phyloP scores from a whole-genome alignment of 1,284 basidiomycete species.

The Trametes pubescens region DNA sequence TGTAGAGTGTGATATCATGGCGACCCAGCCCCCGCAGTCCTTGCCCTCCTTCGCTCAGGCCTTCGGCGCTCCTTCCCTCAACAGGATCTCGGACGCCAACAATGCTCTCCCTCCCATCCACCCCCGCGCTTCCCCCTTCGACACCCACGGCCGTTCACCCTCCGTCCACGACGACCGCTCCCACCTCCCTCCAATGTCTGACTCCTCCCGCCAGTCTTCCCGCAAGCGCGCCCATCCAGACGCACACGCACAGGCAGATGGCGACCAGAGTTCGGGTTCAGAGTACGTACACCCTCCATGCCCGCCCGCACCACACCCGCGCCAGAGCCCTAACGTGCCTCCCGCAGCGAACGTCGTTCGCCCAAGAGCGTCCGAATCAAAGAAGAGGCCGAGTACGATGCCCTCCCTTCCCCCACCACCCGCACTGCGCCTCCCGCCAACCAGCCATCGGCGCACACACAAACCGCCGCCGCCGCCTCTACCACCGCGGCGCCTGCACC shows the following conservation, averaged over 20 bases:
- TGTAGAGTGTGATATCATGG: conserved; percentile 34
- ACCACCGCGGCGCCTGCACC: conserved; percentile 22
- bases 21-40: conserved; percentile 56
- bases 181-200: conserved; percentile 40
- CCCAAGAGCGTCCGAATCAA: conserved; percentile 62
- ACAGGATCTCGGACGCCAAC: conserved; percentile 52
- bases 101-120: conserved; percentile 74
- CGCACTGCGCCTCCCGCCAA: conserved; percentile 33
- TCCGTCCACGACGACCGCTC: conserved; percentile 42
- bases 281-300: conserved; percentile 46
- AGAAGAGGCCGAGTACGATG: conserved; percentile 65
- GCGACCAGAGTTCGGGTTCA: conserved; percentile 33
- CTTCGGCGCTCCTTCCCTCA: conserved; percentile 64
- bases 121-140: conserved; percentile 44
- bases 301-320: background rate
- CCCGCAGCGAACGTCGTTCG: conserved; percentile 50
- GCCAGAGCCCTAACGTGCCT: conserved; percentile 34
- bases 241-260: conserved; percentile 29
- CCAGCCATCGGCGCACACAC: conserved; percentile 18
- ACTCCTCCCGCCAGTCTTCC: conserved; percentile 29
- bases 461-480: conserved; percentile 18
- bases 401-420: conserved; percentile 44
- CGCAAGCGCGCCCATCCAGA: conserved; percentile 43
- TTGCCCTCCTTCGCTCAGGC: conserved; percentile 80
- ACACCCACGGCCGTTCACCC: conserved; percentile 46